phyloP scores from a whole-genome alignment of 768 basidiomycete species.

The Boletus vermiculosoides region DNA sequence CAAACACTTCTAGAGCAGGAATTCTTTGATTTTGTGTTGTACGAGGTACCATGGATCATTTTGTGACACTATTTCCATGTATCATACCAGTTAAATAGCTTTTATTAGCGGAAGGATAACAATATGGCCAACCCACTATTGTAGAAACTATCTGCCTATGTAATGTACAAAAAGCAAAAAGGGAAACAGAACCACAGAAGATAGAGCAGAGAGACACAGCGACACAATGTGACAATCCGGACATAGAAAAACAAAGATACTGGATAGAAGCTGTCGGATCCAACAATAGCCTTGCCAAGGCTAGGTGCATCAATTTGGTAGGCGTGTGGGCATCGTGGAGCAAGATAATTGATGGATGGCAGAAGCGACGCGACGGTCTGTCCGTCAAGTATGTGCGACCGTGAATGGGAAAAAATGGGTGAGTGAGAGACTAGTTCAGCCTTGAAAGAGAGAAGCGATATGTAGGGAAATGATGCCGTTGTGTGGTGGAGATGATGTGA shows the following conservation, averaged over 20 bases:
- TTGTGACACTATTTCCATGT: slow-evolving; percentile 38
- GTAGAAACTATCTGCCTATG: slow-evolving; percentile 48
- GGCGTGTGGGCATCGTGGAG: slow-evolving; percentile 15
- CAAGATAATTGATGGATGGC: slow-evolving; percentile 12
- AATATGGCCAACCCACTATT: slow-evolving; percentile 57
- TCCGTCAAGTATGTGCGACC: slow-evolving; percentile 22
- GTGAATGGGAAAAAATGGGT: slow-evolving; percentile 10
- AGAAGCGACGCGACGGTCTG: slow-evolving; percentile 18
- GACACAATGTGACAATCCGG: slow-evolving; percentile 16
- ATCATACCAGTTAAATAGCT: slow-evolving; percentile 33
- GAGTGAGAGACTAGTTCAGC: slow-evolving; percentile 14
- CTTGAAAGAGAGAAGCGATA: slow-evolving; percentile 19
- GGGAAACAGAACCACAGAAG: slow-evolving; percentile 19
- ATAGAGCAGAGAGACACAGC: slow-evolving; percentile 25
- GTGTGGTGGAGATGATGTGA: slow-evolving; percentile 26
- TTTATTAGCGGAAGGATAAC: slow-evolving; percentile 62
- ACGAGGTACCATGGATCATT: slow-evolving; percentile 89
- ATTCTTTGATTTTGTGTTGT: slow-evolving; percentile 92
- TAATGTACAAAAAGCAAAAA: slow-evolving; percentile 37
- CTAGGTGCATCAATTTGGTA: slow-evolving; percentile 7
- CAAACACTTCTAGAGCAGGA: slow-evolving; percentile 93
- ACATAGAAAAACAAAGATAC: slow-evolving; percentile 15
- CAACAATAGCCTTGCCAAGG: slow-evolving; percentile 12
- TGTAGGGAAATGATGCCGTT: slow-evolving; percentile 31
- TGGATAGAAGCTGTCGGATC: slow-evolving; percentile 15